phyloP scores from a whole-genome alignment of 2,329 filamentous ascomycete genomes.

The Neofusicoccum parvum region DNA sequence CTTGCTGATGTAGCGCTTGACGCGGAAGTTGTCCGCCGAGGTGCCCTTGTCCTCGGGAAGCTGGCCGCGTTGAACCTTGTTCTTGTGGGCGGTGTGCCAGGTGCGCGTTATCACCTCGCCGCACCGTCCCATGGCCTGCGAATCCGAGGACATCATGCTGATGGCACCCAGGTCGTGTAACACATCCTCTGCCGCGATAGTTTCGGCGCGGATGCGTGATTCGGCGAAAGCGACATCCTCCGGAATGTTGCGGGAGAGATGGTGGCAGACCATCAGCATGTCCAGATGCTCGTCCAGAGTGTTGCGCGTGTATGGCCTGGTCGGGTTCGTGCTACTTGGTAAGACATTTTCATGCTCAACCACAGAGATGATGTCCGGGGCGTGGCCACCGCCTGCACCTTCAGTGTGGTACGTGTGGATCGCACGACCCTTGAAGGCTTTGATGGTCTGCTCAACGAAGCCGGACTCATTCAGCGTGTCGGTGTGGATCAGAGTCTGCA shows the following conservation, averaged over 20 bases:
- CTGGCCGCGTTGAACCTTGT: slow-evolving; percentile 79
- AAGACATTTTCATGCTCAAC: slow-evolving; percentile 88
- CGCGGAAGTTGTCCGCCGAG: slow-evolving; percentile 84
- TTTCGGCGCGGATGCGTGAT: slow-evolving; percentile 90
- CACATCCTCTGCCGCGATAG: slow-evolving; percentile 94
- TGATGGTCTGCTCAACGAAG: slow-evolving; percentile 91
- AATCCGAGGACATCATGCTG: slow-evolving; percentile 96
- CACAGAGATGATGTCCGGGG: slow-evolving; percentile 92
- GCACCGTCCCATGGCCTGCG: slow-evolving; percentile 94
- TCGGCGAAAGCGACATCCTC: slow-evolving; percentile 97
- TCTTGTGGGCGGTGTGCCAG: slow-evolving; percentile 98
- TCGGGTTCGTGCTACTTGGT: slow-evolving; percentile 89
- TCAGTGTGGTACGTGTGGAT: slow-evolving; percentile 98
- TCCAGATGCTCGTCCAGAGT: slow-evolving; percentile 95
- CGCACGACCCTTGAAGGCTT: slow-evolving; percentile 80
- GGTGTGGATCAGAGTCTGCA: slow-evolving; percentile 89
- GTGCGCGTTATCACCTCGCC: slow-evolving; percentile 91
- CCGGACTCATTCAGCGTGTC: slow-evolving; percentile 96
- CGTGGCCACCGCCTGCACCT: slow-evolving; percentile 91
- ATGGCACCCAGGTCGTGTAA: slow-evolving; percentile 94
- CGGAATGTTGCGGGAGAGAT: slow-evolving; percentile 87
- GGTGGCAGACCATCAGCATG: slow-evolving; percentile 98
- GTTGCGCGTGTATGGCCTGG: slow-evolving; percentile 85
- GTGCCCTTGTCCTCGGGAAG: slow-evolving; percentile 78
- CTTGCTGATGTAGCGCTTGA: slow-evolving; percentile 91